Evolutionary conservation across 2,329 filamentous ascomycete genomes (phyloP), one percentile per base, ranked within the genome.

Genomic region (Fusarium pseudocircinatum): DNA sequence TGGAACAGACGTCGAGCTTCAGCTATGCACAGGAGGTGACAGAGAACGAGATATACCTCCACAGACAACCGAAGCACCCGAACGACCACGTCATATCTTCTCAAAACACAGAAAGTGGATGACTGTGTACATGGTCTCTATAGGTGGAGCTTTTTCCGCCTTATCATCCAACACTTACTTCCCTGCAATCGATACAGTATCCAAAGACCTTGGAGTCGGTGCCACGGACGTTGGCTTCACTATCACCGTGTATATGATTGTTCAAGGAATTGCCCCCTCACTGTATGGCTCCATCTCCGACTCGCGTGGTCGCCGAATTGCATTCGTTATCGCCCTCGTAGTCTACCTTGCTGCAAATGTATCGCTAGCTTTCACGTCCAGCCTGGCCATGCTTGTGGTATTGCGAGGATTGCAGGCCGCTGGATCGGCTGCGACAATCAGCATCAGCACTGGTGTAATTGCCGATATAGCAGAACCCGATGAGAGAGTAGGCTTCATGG

Each of bases 361-460:
- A 3, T 43, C 58, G 2, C 46, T 60, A 4, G 46, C 58, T 24
- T 53, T 53, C 58, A 53, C 58, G 3, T 60, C 46, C 1, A 43
- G 20, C 30, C 20, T 60, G 20, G 37, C 58, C 5, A 60, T 60
- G 46, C 58, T 53, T 14, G 12, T 60, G 16, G 63, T 52, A 9
- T 14, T 70, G 15, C 49, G 73, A 16, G 74, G 72, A 4, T n/a
- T 77, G 14, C 74, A 77, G 32, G 74, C 75, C 3, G 66, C 73
- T 13, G 75, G 75, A 7, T 74, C 70, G 8, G 70, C 75, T 5
- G 69, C 75, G 1, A 76, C 73, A 2, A 73, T 77, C 15, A 77
- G 75, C 46, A 77, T 76, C 47, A 75, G 74, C 52, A 60, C 63
- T 22, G 74, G 75, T 18, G 75, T 77, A 16, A 76, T 77, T 42